Evolutionary conservation across 805 yeast genomes (phyloP).

Genomic region (Wickerhamomyces hampshirensis): DNA sequence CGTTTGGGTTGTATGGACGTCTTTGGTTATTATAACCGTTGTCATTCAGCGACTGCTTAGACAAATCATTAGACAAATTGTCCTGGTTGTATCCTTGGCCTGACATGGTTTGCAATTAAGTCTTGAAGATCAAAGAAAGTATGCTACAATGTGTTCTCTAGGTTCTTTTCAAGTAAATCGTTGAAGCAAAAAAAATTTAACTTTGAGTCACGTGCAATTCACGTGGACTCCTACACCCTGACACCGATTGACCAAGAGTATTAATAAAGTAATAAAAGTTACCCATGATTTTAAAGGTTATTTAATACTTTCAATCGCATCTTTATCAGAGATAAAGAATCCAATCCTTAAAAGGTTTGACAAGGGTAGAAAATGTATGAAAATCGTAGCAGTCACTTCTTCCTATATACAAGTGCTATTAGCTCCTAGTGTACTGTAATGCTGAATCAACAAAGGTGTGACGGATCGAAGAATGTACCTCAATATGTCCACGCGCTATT

Average conservation of each 20-base stretch:
- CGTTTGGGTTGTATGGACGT: constrained; percentile 45
- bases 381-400: too few species aligned
- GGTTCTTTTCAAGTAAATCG: background rate
- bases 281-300: too few species aligned
- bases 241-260: background rate
- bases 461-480: too few species aligned
- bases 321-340: too few species aligned
- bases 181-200: background rate
- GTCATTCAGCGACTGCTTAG: constrained; percentile 26
- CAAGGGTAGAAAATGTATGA: too few species aligned
- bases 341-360: too few species aligned
- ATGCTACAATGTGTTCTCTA: background rate
- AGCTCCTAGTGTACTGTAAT: too few species aligned
- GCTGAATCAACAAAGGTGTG: too few species aligned
- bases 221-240: background rate
- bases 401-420: too few species aligned
- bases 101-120: constrained; percentile 15
- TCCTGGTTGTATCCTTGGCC: constrained; percentile 24
- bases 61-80: constrained; percentile 27
- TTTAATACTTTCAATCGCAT: too few species aligned
- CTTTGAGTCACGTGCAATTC: background rate
- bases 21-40: constrained; percentile 22
- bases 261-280: too few species aligned
- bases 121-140: background rate
- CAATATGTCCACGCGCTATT: too few species aligned